Conservation (phyloP, 1,284 basidiomycete genomes). For the Tylopilus sp. region DNA sequence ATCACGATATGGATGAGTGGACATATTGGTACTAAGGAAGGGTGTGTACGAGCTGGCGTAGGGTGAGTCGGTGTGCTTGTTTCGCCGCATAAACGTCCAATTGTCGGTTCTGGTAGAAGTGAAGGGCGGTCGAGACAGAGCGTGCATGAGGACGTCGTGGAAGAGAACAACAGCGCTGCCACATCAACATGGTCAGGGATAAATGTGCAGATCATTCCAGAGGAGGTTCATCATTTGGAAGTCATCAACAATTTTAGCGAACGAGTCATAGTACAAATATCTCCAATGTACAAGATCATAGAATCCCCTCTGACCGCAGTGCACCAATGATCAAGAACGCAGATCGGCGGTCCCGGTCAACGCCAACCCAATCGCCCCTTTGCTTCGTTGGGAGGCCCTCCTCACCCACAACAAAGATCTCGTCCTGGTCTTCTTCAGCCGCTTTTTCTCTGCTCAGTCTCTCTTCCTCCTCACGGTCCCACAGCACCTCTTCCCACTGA, state of each 20-base stretch:
- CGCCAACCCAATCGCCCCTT: conserved; percentile 77
- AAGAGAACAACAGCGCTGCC: conserved; percentile 22
- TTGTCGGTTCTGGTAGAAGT: conserved; percentile 90
- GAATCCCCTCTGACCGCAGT: conserved; percentile 73
- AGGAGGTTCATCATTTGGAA: background rate
- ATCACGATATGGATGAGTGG: conserved; percentile 14
- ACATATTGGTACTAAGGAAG: conserved; percentile 17
- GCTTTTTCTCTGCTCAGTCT: conserved; percentile 41
- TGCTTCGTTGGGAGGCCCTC: conserved; percentile 59
- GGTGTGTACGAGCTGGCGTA: conserved; percentile 81
- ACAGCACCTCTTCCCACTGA: conserved; percentile 83
- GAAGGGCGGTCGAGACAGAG: conserved; percentile 61
- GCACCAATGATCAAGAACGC: conserved; percentile 83
- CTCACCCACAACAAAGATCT: conserved; percentile 65
- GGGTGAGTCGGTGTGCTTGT: conserved; percentile 78
- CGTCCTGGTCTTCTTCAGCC: conserved; percentile 46
- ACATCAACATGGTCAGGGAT: conserved; percentile 36
- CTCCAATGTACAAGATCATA: conserved; percentile 48
- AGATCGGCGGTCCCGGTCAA: conserved; percentile 79
- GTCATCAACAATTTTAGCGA: no score
- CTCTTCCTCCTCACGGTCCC: conserved; percentile 75
- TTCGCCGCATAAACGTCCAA: conserved; percentile 86
- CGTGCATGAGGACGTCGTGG: conserved; percentile 30
- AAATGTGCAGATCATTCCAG: background rate
- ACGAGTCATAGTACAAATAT: background rate